phyloP scores from a whole-genome alignment of 208 protist genomes.

The Trypanosoma lewisi region DNA sequence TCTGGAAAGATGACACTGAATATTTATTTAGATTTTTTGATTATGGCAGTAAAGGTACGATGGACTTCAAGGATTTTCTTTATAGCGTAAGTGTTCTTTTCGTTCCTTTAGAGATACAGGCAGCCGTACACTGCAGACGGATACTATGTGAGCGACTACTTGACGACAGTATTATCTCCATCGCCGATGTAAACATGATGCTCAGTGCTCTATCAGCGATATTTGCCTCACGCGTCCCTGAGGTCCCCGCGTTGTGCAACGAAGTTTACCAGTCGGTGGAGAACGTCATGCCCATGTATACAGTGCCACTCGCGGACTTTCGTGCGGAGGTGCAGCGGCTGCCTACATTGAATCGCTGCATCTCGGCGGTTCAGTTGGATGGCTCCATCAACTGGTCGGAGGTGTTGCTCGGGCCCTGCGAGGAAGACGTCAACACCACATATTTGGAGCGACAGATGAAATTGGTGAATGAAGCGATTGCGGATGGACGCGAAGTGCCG shows the following conservation, averaged over 20 bases:
- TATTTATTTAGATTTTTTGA: slow-evolving; percentile 44
- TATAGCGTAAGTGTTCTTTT: slow-evolving; percentile 29
- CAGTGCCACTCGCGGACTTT: slow-evolving; percentile 25
- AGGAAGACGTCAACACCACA: background rate
- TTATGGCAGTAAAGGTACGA: slow-evolving; percentile 12
- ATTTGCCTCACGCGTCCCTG: slow-evolving; percentile 7
- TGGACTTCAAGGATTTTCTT: slow-evolving; percentile 30
- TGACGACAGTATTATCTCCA: slow-evolving; percentile 28
- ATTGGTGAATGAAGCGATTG: slow-evolving; percentile 15
- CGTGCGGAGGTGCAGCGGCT: slow-evolving; percentile 16
- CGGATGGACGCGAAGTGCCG: background rate
- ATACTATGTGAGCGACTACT: slow-evolving; percentile 23
- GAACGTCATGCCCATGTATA: slow-evolving; percentile 24
- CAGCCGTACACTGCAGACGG: slow-evolving; percentile 31
- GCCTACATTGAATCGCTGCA: slow-evolving; percentile 13
- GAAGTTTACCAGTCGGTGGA: slow-evolving; percentile 10
- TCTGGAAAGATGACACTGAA: slow-evolving; percentile 23
- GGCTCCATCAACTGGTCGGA: slow-evolving; percentile 21
- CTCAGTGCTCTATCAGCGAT: slow-evolving; percentile 16
- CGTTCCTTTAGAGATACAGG: slow-evolving; percentile 18
- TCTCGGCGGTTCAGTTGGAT: slow-evolving; percentile 18
- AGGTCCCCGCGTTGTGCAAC: slow-evolving; percentile 7
- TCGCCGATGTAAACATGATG: slow-evolving; percentile 37
- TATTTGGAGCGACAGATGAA: slow-evolving; percentile 2
- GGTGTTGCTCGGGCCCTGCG: background rate